Conservation (phyloP, 495 filamentous ascomycete genomes). For the Xylaria sp. region DNA sequence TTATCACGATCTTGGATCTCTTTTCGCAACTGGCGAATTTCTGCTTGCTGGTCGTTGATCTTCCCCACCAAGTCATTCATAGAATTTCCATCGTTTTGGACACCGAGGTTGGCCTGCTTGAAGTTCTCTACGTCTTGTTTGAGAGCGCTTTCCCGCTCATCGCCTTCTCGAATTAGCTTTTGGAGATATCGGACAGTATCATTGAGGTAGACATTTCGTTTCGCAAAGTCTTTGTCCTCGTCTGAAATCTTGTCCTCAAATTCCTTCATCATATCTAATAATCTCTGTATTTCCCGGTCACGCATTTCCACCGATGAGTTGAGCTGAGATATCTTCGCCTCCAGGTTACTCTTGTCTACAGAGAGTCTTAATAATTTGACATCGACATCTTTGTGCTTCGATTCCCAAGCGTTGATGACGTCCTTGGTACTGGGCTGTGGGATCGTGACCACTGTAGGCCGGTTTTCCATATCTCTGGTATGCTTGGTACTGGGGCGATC, state of each 20-base stretch:
- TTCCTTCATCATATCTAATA: slow-evolving; percentile 21
- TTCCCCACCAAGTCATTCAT: slow-evolving; percentile 1
- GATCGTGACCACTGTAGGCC: slow-evolving; percentile 54
- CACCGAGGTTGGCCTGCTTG: slow-evolving; percentile 19
- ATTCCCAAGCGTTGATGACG: slow-evolving; percentile 46
- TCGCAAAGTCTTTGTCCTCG: slow-evolving; percentile 25
- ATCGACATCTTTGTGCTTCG: slow-evolving; percentile 36
- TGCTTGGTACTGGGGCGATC: slow-evolving; percentile 50
- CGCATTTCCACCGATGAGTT: slow-evolving; percentile 9
- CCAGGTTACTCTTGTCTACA: slow-evolving; percentile 25
- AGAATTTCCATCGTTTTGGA: neutral
- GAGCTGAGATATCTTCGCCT: slow-evolving; percentile 3
- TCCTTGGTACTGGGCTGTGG: slow-evolving; percentile 45
- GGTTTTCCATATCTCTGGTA: slow-evolving; percentile 49
- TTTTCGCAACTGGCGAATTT: slow-evolving; percentile 2
- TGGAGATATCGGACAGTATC: slow-evolving; percentile 4
- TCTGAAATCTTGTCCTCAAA: slow-evolving; percentile 36
- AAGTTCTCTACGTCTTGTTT: slow-evolving; percentile 18
- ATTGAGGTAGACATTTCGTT: slow-evolving; percentile 1
- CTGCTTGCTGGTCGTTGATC: neutral
- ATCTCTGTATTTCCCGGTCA: slow-evolving; percentile 20
- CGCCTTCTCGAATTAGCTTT: neutral
- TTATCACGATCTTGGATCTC: slow-evolving; percentile 13
- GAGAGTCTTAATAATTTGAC: slow-evolving; percentile 1
- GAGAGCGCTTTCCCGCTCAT: slow-evolving; percentile 17